Evolutionary conservation across 1,139 yeast genomes (phyloP), one percentile per base, ranked within the genome.

Genomic region (Lodderomyces jiufengensis): DNA sequence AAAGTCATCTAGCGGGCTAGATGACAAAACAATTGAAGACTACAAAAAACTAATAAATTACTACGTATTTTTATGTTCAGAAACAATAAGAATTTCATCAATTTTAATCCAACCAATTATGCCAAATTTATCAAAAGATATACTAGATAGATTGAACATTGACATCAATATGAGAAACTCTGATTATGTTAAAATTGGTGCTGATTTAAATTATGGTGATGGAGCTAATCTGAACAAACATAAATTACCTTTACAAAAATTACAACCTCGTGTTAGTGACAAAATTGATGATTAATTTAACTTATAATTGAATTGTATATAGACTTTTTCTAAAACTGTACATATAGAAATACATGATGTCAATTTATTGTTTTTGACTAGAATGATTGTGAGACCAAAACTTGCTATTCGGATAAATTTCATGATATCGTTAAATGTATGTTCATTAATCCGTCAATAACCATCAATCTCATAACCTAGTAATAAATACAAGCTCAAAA

Each of bases 61-160:
- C 33, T 71, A 78, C 10, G 76, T 88, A 2, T 78, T 72, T 42
- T 54, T 76, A 16, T 84, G 86, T 1, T 74, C 85, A 9, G 97
- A 92, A 49, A 71, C 80, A 1, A 70, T 80, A 11, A 70, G 98
- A 41, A 73, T 86, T 0, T 54, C 76, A 11, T 71, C 92, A 0
- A 77, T 92, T 9, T 54, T 85, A 27, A 66, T 84, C 20, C 76
- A 73, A 40, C 87, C 96, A 1, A 66, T 90, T 20, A 76, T 85
- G 32, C 97, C 97, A 0, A 60, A 63, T 2, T 63, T 86, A 33
- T 59, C 95, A 0, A 44, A 50, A 0, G 59, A 61, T 21, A 61
- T 87, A n/a, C 63, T 92, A 28, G 82, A 83, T 49, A 65, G 88
- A 38, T 57, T 92, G 30, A 74, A 66, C 7, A 88, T 86, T 3